These are phyloP conservation scores for Canariomyces notabilis DNA, from an alignment of 2,329 filamentous ascomycete genomes.

Conservation along the genomic window DNA sequence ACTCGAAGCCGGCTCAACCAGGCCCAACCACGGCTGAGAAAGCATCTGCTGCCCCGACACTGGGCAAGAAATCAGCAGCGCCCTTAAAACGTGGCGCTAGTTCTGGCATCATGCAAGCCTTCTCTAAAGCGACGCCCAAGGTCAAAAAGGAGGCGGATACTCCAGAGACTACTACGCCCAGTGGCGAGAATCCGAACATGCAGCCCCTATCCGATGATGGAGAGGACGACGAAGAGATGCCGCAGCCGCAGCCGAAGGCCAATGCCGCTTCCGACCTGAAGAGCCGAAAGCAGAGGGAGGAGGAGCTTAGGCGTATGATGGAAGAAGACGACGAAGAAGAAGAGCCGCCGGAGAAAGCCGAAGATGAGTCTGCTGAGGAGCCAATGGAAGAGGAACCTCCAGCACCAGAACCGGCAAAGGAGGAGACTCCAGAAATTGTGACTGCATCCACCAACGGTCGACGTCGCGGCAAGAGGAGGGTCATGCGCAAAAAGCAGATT, in stretches of 20 bases:
- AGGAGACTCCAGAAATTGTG: constrained; percentile 47
- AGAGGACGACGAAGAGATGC: constrained; percentile 52
- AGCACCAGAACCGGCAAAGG: constrained; percentile 36
- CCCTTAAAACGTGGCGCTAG: constrained; percentile 50
- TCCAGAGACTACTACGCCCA: constrained; percentile 34
- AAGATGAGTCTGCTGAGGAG: constrained; percentile 31
- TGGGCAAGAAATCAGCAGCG: constrained; percentile 37
- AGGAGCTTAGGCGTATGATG: constrained; percentile 69
- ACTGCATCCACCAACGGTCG: constrained; percentile 51
- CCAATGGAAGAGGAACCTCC: constrained; percentile 32
- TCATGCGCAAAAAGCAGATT: constrained; percentile 83
- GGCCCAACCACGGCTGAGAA: constrained; percentile 31
- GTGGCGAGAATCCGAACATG: constrained; percentile 43
- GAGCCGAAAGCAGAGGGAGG: constrained; percentile 58
- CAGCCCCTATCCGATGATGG: constrained; percentile 48
- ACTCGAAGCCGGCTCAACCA: constrained; percentile 33
- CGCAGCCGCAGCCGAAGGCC: constrained; percentile 32
- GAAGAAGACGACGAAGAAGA: constrained; percentile 55
- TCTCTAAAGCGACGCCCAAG: constrained; percentile 57
- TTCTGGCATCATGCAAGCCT: constrained; percentile 68
- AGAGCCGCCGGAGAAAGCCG: constrained; percentile 51
- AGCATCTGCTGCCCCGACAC: constrained; percentile 31
- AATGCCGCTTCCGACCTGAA: constrained; percentile 32
- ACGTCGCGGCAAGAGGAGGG: constrained; percentile 68
- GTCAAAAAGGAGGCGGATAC: constrained; percentile 44